Conservation (phyloP, 2,329 filamentous ascomycete species). For the Pseudogymnoascus sp. region DNA sequence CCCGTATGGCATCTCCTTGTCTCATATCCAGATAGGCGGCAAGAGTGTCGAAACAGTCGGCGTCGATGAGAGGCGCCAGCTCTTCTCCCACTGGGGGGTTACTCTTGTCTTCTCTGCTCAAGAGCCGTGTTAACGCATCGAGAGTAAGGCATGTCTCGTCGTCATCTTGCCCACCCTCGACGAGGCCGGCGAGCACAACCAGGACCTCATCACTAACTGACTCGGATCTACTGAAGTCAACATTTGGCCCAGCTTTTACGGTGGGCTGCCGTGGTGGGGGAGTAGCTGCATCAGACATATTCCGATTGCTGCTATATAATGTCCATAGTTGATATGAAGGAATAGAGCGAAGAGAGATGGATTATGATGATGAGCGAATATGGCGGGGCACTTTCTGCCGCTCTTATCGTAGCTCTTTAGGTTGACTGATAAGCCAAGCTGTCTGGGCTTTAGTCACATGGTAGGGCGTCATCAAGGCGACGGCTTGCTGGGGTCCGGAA, state of each 20-base stretch:
- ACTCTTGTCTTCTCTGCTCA: conserved; percentile 42
- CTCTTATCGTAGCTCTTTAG: background rate
- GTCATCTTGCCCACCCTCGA: conserved; percentile 83
- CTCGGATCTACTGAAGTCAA: conserved; percentile 28
- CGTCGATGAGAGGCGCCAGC: conserved; percentile 57
- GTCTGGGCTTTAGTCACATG: conserved; percentile 1
- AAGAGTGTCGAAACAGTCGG: conserved; percentile 74
- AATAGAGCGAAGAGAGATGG: background rate
- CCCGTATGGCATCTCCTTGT: conserved; percentile 62
- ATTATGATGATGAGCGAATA: conserved; percentile 6
- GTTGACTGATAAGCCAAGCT: conserved; percentile 7
- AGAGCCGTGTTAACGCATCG: conserved; percentile 49
- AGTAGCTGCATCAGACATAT: background rate
- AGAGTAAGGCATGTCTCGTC: conserved; percentile 56
- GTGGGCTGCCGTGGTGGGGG: background rate
- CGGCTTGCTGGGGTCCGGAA: conserved; percentile 2
- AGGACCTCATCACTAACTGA: conserved; percentile 46
- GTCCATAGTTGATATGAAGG: conserved; percentile 1
- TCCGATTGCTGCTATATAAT: conserved; percentile 5
- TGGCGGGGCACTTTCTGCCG: conserved; percentile 7
- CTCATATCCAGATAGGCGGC: conserved; percentile 81
- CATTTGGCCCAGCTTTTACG: conserved; percentile 17
- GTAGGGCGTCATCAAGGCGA: conserved; percentile 5
- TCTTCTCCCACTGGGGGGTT: conserved; percentile 31
- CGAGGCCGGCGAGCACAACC: conserved; percentile 68